A percentile compares a stretch with the other conserved stretches of the same genome.
Evolutionary conservation across 108 stramenopile genomes (phyloP).

Genomic region (Pseudonitzschia pungens): DNA sequence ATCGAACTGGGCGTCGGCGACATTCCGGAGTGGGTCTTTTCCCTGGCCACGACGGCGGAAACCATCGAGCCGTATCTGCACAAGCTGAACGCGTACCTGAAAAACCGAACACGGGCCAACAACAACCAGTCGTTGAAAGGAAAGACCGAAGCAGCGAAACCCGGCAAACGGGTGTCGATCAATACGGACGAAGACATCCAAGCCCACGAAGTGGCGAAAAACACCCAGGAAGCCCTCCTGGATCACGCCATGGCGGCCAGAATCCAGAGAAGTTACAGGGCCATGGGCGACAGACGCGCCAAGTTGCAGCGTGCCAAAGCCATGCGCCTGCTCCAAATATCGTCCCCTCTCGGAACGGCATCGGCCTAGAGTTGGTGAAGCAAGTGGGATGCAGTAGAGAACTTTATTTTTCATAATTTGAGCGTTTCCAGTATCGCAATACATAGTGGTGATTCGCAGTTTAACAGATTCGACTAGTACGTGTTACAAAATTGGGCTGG

Average conservation of each 20-base stretch:
- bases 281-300: background rate
- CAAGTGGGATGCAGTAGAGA: too few species aligned
- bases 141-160: too few species aligned
- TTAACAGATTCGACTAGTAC: too few species aligned
- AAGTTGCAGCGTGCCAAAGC: background rate
- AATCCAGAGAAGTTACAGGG: slow-evolving; percentile 16
- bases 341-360: background rate
- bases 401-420: too few species aligned
- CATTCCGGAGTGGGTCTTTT: slow-evolving; percentile 21
- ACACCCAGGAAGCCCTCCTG: slow-evolving; percentile 7
- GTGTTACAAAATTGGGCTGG: too few species aligned
- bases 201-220: background rate
- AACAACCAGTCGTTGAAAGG: too few species aligned
- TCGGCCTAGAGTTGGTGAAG: background rate
- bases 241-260: slow-evolving; percentile 25
- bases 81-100: slow-evolving; percentile 10
- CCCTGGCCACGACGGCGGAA: slow-evolving; percentile 17
- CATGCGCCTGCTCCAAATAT: background rate
- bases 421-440: too few species aligned
- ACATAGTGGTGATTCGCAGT: too few species aligned
- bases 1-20: slow-evolving; percentile 25
- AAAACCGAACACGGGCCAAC: background rate
- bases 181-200: background rate
- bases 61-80: slow-evolving; percentile 9
- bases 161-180: background rate